Conservation (phyloP, 164 flowering plant species). For the Santalum album region DNA sequence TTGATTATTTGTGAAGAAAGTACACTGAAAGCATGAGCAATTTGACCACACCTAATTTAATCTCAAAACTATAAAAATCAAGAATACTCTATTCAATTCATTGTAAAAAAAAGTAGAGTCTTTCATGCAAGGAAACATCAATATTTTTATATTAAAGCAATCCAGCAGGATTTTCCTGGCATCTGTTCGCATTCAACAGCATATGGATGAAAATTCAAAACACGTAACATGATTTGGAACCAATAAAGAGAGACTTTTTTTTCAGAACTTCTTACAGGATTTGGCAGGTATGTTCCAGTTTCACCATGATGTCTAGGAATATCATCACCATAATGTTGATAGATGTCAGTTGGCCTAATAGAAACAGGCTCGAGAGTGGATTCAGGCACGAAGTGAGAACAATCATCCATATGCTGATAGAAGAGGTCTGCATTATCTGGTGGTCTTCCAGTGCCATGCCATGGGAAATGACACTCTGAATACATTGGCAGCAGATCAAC, state of each 20-base stretch:
- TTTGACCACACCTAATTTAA: too few species aligned
- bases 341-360: background rate
- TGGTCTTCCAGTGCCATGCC: background rate
- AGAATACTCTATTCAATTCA: too few species aligned
- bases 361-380: background rate
- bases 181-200: too few species aligned
- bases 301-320: background rate
- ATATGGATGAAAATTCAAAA: background rate
- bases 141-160: background rate
- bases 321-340: background rate
- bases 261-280: background rate
- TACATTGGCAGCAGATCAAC: constrained; percentile 61
- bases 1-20: too few species aligned
- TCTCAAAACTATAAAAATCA: too few species aligned
- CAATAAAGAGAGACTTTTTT: background rate
- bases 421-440: background rate
- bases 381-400: background rate
- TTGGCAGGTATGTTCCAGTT: background rate
- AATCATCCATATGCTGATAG: background rate
- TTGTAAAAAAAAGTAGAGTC: too few species aligned
- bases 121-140: too few species aligned
- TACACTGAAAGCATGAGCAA: too few species aligned
- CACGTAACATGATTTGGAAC: background rate
- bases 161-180: too few species aligned
- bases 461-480: constrained; percentile 45